Percentiles rank a stretch among this genome's conserved stretches.
These are phyloP conservation scores for Arctium minus DNA, from an alignment of 129 eudicot species.

Conservation along the genomic window DNA sequence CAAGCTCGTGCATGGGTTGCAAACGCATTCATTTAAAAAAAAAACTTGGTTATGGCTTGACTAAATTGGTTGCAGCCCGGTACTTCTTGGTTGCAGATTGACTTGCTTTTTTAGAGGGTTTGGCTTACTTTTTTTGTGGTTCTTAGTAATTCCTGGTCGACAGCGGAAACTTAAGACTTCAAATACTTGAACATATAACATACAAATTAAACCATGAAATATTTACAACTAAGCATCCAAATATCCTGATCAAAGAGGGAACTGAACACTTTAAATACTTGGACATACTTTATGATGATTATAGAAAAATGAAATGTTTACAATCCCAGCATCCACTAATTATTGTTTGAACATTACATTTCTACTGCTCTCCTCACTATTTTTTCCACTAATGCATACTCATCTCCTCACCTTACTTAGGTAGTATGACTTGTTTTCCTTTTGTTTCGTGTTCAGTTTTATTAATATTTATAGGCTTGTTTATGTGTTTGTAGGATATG, in stretches of 20 bases:
- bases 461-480: neutral
- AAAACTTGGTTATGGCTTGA: neutral
- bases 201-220: neutral
- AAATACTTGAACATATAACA: neutral
- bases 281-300: no score
- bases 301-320: no score
- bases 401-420: constrained; percentile 10
- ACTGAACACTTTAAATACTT: no score
- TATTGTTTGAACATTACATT: neutral
- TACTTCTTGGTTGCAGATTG: constrained; percentile 6
- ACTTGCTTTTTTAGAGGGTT: neutral
- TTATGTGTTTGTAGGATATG: neutral
- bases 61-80: constrained; percentile 1
- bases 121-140: neutral
- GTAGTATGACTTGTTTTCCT: neutral
- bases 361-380: neutral
- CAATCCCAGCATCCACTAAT: neutral
- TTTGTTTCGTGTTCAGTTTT: neutral
- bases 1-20: no score
- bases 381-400: neutral
- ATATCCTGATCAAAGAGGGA: neutral
- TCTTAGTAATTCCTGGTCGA: neutral
- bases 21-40: no score
- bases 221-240: neutral
- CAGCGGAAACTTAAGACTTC: neutral